These are phyloP conservation scores for Vanderwaltozyma tropicalis DNA, from an alignment of 805 yeast genomes.

Conservation along the genomic window DNA sequence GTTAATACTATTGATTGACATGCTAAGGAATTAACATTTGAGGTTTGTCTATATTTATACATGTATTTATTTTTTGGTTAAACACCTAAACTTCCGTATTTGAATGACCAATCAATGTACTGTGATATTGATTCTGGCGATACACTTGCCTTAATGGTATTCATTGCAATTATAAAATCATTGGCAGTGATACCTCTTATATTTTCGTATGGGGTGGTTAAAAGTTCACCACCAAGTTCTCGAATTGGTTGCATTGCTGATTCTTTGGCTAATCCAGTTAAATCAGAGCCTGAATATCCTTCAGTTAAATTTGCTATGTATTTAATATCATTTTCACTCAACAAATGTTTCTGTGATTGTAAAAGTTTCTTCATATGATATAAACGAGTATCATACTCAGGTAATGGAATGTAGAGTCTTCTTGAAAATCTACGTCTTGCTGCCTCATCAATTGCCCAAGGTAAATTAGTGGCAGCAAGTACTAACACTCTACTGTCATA, in stretches of 20 bases:
- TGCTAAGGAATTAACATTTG: too few relatives aligned
- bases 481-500: slow-evolving; percentile 63
- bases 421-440: slow-evolving; percentile 91
- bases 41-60: too few relatives aligned
- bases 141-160: slow-evolving; percentile 80
- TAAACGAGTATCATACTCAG: slow-evolving; percentile 73
- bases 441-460: slow-evolving; percentile 97
- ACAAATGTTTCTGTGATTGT: slow-evolving; percentile 54
- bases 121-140: slow-evolving; percentile 64
- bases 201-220: slow-evolving; percentile 58
- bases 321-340: slow-evolving; percentile 53
- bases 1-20: too few relatives aligned
- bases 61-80: too few relatives aligned
- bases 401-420: slow-evolving; percentile 88
- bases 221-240: slow-evolving; percentile 74
- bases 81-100: slow-evolving; percentile 77
- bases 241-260: slow-evolving; percentile 97
- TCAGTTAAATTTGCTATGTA: slow-evolving; percentile 56
- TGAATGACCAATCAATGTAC: slow-evolving; percentile 82
- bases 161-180: slow-evolving; percentile 72
- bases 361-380: slow-evolving; percentile 65
- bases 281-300: slow-evolving; percentile 89
- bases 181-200: slow-evolving; percentile 64
- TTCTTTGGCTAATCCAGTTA: slow-evolving; percentile 91
- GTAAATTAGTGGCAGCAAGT: slow-evolving; percentile 88